Percentiles rank a stretch among this genome's conserved stretches.
phyloP scores from a whole-genome alignment of 257 asterid genomes.

The Coffea canephora region DNA sequence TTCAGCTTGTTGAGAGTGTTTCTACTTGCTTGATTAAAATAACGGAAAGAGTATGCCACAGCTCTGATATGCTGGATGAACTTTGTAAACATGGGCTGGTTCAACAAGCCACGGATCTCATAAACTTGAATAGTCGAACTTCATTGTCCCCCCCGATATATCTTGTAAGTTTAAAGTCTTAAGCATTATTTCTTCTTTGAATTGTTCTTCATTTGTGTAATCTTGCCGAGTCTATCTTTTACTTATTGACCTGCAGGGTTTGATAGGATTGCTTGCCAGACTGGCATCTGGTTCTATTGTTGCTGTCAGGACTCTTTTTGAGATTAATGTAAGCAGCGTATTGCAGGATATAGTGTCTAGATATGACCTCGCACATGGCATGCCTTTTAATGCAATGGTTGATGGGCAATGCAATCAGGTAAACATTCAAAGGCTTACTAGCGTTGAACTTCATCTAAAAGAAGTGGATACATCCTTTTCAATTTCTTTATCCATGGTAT shows the following conservation, averaged over 20 bases:
- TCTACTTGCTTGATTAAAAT: constrained; percentile 84
- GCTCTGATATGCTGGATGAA: constrained; percentile 75
- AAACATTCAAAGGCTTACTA: not conserved
- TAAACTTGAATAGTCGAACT: constrained; percentile 69
- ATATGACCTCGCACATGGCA: constrained; percentile 57
- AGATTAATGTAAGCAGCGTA: constrained; percentile 66
- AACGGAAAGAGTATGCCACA: constrained; percentile 54
- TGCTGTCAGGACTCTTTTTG: constrained; percentile 78
- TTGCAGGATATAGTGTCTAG: constrained; percentile 65
- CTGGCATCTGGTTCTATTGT: constrained; percentile 72
- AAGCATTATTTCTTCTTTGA: constrained; percentile 5
- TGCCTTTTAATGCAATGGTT: constrained; percentile 46
- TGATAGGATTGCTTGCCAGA: constrained; percentile 78
- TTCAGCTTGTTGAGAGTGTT: constrained; percentile 90
- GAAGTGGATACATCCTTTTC: not conserved
- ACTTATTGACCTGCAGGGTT: constrained; percentile 56
- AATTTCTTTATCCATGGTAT: not conserved
- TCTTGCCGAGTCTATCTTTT: constrained; percentile 11
- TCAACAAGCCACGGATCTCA: constrained; percentile 67
- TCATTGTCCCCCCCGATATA: constrained; percentile 60
- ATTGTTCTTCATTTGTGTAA: not conserved
- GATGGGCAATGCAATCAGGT: constrained; percentile 80
- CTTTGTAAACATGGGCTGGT: constrained; percentile 74
- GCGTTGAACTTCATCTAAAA: not conserved
- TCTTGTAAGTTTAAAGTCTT: constrained; percentile 49